Base-by-base conservation (phyloP, 2,329 filamentous ascomycete species). In the Rachicladosporium sp. region DNA sequence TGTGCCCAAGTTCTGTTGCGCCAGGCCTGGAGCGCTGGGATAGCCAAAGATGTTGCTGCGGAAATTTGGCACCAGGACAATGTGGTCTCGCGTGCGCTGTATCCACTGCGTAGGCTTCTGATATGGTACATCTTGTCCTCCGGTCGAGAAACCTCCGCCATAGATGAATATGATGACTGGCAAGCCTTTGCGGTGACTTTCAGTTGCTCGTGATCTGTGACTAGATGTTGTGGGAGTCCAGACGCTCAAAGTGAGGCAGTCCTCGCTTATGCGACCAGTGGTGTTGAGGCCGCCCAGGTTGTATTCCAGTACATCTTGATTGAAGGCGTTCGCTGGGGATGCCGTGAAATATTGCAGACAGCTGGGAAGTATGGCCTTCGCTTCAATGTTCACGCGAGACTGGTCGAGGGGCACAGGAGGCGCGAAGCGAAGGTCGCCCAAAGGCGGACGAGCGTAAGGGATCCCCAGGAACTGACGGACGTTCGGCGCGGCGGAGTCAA, bases 401-500 rank as follows among this genome's bases (percentile, higher is more conserved):
- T 48, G 50, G 4, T 46, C 31, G 2, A 47, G 34, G 29, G 44
- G 30, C 21, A 46, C 37, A n/a, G 50, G 50, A n/a, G 51, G 42
- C 10, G 37, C 43, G 43, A 47, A 52, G 13, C 51, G 43, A 10
- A 50, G 38, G 27, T 44, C 35, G 15, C 49, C 51, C 10, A 47
- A 35, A 9, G 51, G 51, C 6, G 50, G 50, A 19, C 44, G 37
- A 10, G 49, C 51, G 35, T 45, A 53, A n/a, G 50, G 50, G 6
- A 54, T 45, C 10, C 50, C 46, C 10, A 50, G 43, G 38, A 49
- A 54, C 19, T 52, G 48, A 19, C 78, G 76, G 65, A 73, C 78
- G 5, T 71, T 74, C 3, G 78, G 78, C 62, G 83, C 82, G 42
- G 80, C 67, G 0, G 74, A 78, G 40, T 84, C 56, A 60, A 68